phyloP scores from a whole-genome alignment of 164 flowering plant genomes.

The Vitis rotundifolia region DNA sequence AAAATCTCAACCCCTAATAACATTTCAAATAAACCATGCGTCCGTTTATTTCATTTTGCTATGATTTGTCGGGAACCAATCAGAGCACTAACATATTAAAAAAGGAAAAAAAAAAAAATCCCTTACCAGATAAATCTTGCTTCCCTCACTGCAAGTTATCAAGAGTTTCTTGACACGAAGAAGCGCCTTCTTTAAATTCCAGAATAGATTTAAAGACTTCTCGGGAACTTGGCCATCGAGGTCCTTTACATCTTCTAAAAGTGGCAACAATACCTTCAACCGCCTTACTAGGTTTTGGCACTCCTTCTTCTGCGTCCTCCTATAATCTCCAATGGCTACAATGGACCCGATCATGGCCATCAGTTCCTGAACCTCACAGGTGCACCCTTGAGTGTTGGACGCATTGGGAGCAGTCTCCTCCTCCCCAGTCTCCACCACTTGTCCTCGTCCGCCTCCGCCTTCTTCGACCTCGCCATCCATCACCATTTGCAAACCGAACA shows the following conservation, averaged over 20 bases:
- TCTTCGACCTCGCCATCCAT: constrained; percentile 21
- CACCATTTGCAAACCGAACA: constrained; percentile 9
- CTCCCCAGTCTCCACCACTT: not conserved
- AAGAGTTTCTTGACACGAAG: constrained; percentile 54
- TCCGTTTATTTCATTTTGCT: too few relatives aligned
- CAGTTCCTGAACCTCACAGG: constrained; percentile 27
- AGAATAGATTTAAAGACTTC: constrained; percentile 21
- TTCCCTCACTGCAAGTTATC: constrained; percentile 54
- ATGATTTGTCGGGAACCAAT: too few relatives aligned
- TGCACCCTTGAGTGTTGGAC: not conserved
- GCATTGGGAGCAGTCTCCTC: constrained; percentile 4
- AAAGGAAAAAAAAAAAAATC: constrained; percentile 1
- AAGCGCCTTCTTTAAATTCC: constrained; percentile 48
- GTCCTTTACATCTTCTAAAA: constrained; percentile 64
- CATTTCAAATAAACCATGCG: not conserved
- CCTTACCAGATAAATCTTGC: constrained; percentile 80
- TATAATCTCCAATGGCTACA: constrained; percentile 41
- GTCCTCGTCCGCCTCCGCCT: constrained; percentile 8
- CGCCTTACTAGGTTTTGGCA: constrained; percentile 53
- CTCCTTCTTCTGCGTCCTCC: constrained; percentile 64
- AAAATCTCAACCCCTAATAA: not conserved
- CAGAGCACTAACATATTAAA: not conserved
- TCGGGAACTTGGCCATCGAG: constrained; percentile 30
- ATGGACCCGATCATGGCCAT: constrained; percentile 42
- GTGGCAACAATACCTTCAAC: constrained; percentile 59